Percentiles rank a stretch among this genome's conserved stretches.
Conservation (phyloP, 345 rosid species). For the Murraya koenigii region DNA sequence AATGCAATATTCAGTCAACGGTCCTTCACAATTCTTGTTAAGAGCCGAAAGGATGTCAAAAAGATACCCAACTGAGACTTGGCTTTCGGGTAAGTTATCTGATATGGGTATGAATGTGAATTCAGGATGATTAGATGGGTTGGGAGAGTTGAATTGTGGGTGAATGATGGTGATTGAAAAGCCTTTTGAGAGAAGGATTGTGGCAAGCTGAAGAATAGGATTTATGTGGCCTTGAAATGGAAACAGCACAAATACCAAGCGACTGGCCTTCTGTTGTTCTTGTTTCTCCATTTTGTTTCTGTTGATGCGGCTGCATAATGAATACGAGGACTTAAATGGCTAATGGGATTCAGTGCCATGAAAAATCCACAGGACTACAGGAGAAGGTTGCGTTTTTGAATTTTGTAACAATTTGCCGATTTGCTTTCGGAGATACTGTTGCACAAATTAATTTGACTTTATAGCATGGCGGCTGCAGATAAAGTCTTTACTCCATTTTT, state of each 20-base stretch:
- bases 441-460: neutral
- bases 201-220: slow-evolving; percentile 43
- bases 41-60: slow-evolving; percentile 2
- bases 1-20: slow-evolving; percentile 16
- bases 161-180: slow-evolving; percentile 32
- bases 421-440: neutral
- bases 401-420: no score
- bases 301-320: neutral
- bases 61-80: slow-evolving; percentile 7
- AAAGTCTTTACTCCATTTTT: no score
- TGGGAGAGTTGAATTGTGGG: slow-evolving; percentile 32
- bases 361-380: neutral
- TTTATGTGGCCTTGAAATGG: slow-evolving; percentile 41
- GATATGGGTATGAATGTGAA: slow-evolving; percentile 27
- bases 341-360: neutral
- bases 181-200: slow-evolving; percentile 31
- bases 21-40: slow-evolving; percentile 20
- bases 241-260: slow-evolving; percentile 29
- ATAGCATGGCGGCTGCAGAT: neutral
- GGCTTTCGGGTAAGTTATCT: slow-evolving; percentile 1
- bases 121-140: slow-evolving; percentile 16
- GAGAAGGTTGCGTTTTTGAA: neutral
- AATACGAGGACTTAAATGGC: neutral
- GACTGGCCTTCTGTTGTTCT: neutral
- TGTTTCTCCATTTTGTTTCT: neutral